Evolutionary conservation across 371 early-diverging fungal species (phyloP), one percentile per base, ranked within the genome.

Genomic region (Rhizopus microsporus): DNA sequence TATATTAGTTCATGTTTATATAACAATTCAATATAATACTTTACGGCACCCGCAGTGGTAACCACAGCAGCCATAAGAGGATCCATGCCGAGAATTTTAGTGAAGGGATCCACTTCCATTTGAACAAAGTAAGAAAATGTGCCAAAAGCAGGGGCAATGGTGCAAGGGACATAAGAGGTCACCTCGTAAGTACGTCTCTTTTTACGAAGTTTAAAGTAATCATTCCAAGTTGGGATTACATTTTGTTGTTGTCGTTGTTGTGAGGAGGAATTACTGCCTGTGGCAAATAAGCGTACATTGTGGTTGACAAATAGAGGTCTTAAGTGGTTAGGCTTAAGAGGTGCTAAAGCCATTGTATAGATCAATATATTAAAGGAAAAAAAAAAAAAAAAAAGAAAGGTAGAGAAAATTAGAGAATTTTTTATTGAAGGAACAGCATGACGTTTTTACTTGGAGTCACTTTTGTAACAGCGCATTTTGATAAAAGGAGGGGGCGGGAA

Each of bases 161-260:
- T 86, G 23, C 84, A 84, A 1, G 91, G 86, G 15, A 85, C 69
- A 38, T 80, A 83, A 12, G 85, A 80, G 32, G 80, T 71, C 9
- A 89, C 80, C 70, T 93, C 93, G 63, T 78, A 86, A 56, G 78
- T 77, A 47, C 87, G 86, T 38, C 88, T 84, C 42, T 84, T 84
- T 50, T 80, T 77, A 51, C 93, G 89, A 60, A 93, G 65, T 31
- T 74, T 68, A 70, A 95, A 95, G 70, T 92, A 95, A 51, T 87
- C 85, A 31, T 85, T 74, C 93, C 93, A 93, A 40, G 83, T 74
- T 29, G 69, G 63, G 54, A 75, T 71, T 12, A 48, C 37, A 9
- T 52, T 44, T 38, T 51, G 56, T 48, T 53, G 1, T 37, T 55
- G 35, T 23, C 2, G 23, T 23, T 23, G 23, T 23, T 23, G 23